Base-by-base conservation (phyloP, 192 early-diverging fungal genomes). In the Entomortierella lignicola region DNA sequence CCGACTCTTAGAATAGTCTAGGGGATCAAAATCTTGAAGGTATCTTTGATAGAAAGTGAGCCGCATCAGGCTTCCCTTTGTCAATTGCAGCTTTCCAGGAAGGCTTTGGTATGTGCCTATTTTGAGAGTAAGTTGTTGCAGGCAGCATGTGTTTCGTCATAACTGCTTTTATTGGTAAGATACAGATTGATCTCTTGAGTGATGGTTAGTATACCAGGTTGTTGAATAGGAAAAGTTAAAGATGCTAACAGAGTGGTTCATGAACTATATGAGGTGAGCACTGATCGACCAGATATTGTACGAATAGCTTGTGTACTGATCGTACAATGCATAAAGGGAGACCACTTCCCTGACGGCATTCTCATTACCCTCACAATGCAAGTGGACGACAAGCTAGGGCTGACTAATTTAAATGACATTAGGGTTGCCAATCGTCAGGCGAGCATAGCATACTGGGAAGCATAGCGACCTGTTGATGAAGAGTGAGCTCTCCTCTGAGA, bases 261-360 rank as follows among this genome's bases (percentile, higher is more conserved):
- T n/a, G n/a, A n/a, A n/a, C n/a, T n/a, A n/a, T n/a, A n/a, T n/a
- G n/a, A 54, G 25, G 52, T 25, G 26, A 25, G 26, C 52, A 54
- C 7, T 54, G 52, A 26, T 13, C 21, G 52, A 54, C 52, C n/a
- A n/a, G n/a, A n/a, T n/a, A n/a, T n/a, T n/a, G n/a, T n/a, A n/a
- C n/a, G n/a, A n/a, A n/a, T n/a, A 54, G 52, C 52, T 54, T 54
- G 52, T 54, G 52, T 54, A 54, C 52, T 27, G 26, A 7, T 54
- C 52, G 52, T 25, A 6, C 52, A 31, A 6, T 34, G 29, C 32
- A 37, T 56, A 34, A 50, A 50, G 32, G 29, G 7, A 31, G 31
- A 32, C 55, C 55, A 56, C 55, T 56, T 56, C 55, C 55, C 55
- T 32, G 32, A 34, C 55, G 32, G 20, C n/a, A 56, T 30, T 21